phyloP scores from a whole-genome alignment of 345 rosid species.

The Litchi chinensis region DNA sequence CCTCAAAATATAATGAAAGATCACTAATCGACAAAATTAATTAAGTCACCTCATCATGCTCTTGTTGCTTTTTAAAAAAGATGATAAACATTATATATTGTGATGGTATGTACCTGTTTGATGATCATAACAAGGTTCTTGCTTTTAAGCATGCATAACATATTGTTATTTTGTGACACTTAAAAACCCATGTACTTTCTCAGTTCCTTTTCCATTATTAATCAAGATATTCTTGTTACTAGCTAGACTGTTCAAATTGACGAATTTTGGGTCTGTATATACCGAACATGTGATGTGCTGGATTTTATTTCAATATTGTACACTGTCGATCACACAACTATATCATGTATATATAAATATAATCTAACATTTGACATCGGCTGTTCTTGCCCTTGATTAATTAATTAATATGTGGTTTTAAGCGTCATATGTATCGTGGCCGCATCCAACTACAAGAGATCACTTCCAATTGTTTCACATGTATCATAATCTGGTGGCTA shows the following conservation, averaged over 20 bases:
- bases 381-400: no score
- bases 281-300: not conserved
- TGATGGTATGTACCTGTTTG: no score
- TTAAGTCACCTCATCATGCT: conserved; percentile 2
- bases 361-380: no score
- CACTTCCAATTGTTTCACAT: not conserved
- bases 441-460: not conserved
- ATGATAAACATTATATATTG: no score
- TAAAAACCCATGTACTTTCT: not conserved
- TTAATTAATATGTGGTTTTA: no score
- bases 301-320: not conserved
- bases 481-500: no score
- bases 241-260: not conserved
- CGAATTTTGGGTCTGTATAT: not conserved
- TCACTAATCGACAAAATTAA: not conserved
- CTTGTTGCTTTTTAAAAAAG: not conserved
- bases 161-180: not conserved
- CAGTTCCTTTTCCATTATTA: not conserved
- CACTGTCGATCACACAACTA: no score
- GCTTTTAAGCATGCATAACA: not conserved
- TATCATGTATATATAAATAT: no score
- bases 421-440: not conserved
- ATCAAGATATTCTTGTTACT: no score
- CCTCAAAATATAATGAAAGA: conserved; percentile 5
- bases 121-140: not conserved